Evolutionary conservation across 1,284 basidiomycete genomes (phyloP).

Genomic region (Tilletia walkeri): DNA sequence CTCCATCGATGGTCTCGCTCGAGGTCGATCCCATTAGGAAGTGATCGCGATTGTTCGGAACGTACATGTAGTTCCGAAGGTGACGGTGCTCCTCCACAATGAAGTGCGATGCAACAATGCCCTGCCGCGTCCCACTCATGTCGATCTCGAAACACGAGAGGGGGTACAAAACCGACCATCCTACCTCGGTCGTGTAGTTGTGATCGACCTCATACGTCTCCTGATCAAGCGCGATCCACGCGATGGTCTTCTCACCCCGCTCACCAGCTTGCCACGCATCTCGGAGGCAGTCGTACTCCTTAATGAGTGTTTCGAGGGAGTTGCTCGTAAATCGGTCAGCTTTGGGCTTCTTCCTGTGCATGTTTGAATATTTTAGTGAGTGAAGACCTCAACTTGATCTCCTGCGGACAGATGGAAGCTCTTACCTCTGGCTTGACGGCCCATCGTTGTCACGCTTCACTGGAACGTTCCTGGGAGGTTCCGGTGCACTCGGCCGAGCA

Average conservation of each 20-base stretch:
- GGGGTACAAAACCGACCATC: constrained; percentile 1
- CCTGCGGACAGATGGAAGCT: no score
- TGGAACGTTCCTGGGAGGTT: no score
- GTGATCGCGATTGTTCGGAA: neutral
- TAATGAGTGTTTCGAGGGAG: neutral
- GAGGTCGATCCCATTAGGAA: neutral
- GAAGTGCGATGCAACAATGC: constrained; percentile 9
- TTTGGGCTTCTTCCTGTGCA: neutral
- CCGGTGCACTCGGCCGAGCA: no score
- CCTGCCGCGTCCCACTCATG: neutral
- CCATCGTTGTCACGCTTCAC: no score
- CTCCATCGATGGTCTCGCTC: neutral
- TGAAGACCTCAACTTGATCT: no score
- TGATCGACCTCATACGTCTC: neutral
- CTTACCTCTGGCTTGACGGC: no score
- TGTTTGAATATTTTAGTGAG: no score
- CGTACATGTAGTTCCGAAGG: neutral
- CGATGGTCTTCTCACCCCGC: neutral
- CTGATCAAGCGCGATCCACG: neutral
- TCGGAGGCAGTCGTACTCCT: constrained; percentile 10
- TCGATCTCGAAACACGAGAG: neutral
- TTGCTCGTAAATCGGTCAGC: neutral
- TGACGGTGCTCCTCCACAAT: neutral
- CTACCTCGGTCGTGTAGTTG: neutral
- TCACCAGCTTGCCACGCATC: neutral